phyloP scores from a whole-genome alignment of 2,329 filamentous ascomycete species.

The Cladophialophora carrionii region DNA sequence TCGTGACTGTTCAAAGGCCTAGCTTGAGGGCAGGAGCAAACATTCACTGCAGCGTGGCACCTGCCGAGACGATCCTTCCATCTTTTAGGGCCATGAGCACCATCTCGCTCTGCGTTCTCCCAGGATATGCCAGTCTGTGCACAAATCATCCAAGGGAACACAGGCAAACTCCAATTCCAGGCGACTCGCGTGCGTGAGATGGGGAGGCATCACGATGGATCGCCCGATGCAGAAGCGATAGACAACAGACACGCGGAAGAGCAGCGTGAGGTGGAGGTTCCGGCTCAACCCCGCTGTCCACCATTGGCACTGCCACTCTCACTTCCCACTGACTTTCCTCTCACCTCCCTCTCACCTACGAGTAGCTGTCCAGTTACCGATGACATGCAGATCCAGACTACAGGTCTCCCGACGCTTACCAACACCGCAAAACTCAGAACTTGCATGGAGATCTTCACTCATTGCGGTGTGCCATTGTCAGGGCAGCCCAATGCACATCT shows the following conservation, averaged over 20 bases:
- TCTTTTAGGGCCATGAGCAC: conserved; percentile 12
- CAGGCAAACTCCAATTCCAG: conserved; percentile 11
- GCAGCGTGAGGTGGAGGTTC: background rate
- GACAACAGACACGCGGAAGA: conserved; percentile 14
- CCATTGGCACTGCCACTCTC: background rate
- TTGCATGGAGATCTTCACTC: conserved; percentile 1
- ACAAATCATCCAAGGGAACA: conserved; percentile 20
- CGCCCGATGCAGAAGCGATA: conserved; percentile 17
- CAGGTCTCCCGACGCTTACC: background rate
- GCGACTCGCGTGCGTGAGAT: conserved; percentile 10
- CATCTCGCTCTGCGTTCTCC: background rate
- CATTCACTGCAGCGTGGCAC: conserved; percentile 9
- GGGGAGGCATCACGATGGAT: conserved; percentile 16
- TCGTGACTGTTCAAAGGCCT: conserved; percentile 9
- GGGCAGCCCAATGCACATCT: background rate
- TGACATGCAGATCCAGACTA: conserved; percentile 2
- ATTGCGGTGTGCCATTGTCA: background rate
- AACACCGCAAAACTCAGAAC: background rate
- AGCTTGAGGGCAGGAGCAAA: conserved; percentile 12
- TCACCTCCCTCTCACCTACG: background rate
- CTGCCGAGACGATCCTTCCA: conserved; percentile 19
- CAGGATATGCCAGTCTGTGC: conserved; percentile 1
- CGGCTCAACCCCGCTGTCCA: background rate
- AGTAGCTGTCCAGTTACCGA: background rate
- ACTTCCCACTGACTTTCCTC: background rate